A percentile compares a stretch with the other conserved stretches of the same genome.
Evolutionary conservation across 495 filamentous ascomycete genomes (phyloP).

Genomic region (Penicillium salamii): DNA sequence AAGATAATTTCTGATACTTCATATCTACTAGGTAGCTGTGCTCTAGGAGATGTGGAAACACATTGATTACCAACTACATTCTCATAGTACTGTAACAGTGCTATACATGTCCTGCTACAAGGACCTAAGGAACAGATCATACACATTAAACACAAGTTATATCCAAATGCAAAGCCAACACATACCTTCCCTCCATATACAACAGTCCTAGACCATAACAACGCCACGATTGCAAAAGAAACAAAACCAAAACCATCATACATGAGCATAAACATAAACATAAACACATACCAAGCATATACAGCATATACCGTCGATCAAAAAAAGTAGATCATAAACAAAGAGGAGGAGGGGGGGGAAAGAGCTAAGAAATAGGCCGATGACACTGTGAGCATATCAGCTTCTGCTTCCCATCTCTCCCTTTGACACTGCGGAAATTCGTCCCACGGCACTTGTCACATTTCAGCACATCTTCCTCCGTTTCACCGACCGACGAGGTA

Average conservation of each 20-base stretch:
- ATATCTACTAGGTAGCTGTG: too few species aligned
- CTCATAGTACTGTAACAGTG: too few species aligned
- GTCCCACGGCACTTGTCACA: conserved; percentile 50
- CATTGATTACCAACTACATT: too few species aligned
- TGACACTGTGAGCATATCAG: conserved; percentile 54
- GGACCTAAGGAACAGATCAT: too few species aligned
- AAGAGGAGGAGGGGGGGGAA: too few species aligned
- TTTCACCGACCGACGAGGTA: conserved; percentile 34
- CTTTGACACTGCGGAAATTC: conserved; percentile 52
- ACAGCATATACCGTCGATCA: background rate
- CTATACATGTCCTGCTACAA: too few species aligned
- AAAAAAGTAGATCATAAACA: background rate
- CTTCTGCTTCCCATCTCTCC: conserved; percentile 42
- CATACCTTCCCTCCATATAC: background rate
- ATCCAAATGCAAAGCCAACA: background rate
- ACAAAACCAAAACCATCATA: background rate
- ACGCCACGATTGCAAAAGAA: background rate
- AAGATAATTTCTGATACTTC: too few species aligned
- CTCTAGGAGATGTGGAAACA: too few species aligned
- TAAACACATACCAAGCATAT: background rate
- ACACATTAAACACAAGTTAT: too few species aligned
- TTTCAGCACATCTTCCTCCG: conserved; percentile 42
- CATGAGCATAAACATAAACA: background rate
- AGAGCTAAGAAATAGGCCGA: conserved; percentile 20
- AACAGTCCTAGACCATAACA: background rate